Evolutionary conservation across 768 basidiomycete genomes (phyloP).

Genomic region (Flagelloscypha sp.): DNA sequence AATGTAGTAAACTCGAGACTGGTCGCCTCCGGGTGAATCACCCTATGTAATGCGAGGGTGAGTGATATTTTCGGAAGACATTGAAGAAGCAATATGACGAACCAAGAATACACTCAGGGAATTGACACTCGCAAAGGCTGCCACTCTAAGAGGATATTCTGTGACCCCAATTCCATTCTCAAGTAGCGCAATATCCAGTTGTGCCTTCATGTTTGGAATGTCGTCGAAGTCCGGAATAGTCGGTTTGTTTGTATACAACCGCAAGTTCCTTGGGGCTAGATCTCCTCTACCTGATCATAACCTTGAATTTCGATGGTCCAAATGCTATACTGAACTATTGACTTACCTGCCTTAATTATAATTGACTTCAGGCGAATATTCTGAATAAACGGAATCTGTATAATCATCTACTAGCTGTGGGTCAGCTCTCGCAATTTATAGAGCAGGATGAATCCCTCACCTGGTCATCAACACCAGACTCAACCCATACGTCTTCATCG

Average conservation of each 20-base stretch:
- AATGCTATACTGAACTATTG: constrained; percentile 4
- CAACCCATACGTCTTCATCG: constrained; percentile 52
- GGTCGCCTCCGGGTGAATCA: constrained; percentile 57
- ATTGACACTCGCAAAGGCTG: constrained; percentile 70
- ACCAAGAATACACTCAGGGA: constrained; percentile 76
- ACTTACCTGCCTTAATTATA: constrained; percentile 66
- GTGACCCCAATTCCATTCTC: constrained; percentile 62
- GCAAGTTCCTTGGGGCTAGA: constrained; percentile 61
- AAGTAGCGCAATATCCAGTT: constrained; percentile 60
- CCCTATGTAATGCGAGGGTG: constrained; percentile 40
- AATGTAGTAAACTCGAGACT: constrained; percentile 64
- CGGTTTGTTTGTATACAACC: constrained; percentile 66
- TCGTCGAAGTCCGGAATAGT: constrained; percentile 74
- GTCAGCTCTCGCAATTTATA: constrained; percentile 6
- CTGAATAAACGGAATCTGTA: constrained; percentile 75
- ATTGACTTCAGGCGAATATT: constrained; percentile 71
- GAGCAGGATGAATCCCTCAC: constrained; percentile 27
- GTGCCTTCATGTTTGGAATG: constrained; percentile 58
- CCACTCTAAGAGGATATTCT: constrained; percentile 72
- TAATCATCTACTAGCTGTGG: constrained; percentile 47
- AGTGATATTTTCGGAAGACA: constrained; percentile 1
- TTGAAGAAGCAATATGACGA: constrained; percentile 23
- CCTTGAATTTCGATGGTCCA: constrained; percentile 4
- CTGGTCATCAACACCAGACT: constrained; percentile 84
- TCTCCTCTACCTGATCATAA: constrained; percentile 75